Percentiles rank a stretch among this genome's conserved stretches.
phyloP scores from a whole-genome alignment of 768 basidiomycete genomes.

The Agrocybe pediades region DNA sequence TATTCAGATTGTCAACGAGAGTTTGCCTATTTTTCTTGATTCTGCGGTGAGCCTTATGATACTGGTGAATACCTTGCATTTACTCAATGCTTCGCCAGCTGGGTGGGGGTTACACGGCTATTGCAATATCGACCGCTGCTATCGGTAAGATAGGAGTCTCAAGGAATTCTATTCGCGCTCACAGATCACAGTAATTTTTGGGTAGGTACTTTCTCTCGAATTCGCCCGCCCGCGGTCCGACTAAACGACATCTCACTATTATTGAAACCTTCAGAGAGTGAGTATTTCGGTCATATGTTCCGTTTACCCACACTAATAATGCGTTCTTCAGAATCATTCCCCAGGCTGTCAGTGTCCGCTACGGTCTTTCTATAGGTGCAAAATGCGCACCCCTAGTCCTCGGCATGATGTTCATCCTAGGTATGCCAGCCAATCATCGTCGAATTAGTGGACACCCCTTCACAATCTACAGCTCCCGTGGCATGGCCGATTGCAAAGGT shows the following conservation, averaged over 20 bases:
- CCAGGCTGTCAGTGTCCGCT: conserved; percentile 73
- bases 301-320: background rate
- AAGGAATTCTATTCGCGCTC: background rate
- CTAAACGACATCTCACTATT: background rate
- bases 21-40: conserved; percentile 81
- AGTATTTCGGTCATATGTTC: conserved; percentile 37
- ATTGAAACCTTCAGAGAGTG: conserved; percentile 52
- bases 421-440: conserved; percentile 12
- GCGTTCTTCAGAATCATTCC: conserved; percentile 52
- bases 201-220: conserved; percentile 45
- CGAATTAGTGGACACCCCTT: conserved; percentile 18
- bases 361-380: conserved; percentile 82
- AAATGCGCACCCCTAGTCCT: conserved; percentile 76
- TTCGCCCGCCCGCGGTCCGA: background rate
- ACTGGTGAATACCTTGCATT: background rate
- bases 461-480: conserved; percentile 56
- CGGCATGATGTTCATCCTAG: conserved; percentile 66
- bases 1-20: conserved; percentile 74
- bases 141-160: conserved; percentile 59
- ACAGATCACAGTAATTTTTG: conserved; percentile 67
- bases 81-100: conserved; percentile 25
- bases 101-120: conserved; percentile 74
- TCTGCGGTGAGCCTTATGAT: conserved; percentile 56
- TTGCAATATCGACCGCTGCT: conserved; percentile 72
- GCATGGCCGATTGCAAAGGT: conserved; percentile 82